Percentiles rank a stretch among this genome's conserved stretches.
These are phyloP conservation scores for Sugiyamaella pinicola DNA, from an alignment of 1,139 yeast genomes.

Conservation along the genomic window DNA sequence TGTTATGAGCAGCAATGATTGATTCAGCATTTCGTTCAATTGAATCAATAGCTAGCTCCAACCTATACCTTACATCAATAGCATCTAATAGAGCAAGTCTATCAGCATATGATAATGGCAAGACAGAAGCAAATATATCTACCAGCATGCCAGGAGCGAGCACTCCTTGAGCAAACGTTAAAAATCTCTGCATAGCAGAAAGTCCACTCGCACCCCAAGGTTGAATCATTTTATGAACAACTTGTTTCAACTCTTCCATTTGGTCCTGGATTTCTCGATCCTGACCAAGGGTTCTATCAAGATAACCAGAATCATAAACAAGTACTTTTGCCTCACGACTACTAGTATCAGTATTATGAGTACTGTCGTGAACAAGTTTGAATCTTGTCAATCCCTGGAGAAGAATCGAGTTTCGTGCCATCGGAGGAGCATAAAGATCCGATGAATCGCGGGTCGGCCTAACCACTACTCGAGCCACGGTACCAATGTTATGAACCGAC, in stretches of 20 bases:
- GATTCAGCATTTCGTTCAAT: conserved; percentile 28
- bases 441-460: conserved; percentile 16
- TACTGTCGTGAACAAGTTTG: conserved; percentile 22
- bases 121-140: conserved; percentile 43
- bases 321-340: conserved; percentile 15
- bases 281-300: conserved; percentile 12
- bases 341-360: conserved; percentile 2
- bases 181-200: conserved; percentile 30
- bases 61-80: conserved; percentile 35
- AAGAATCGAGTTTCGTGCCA: conserved; percentile 22
- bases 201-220: conserved; percentile 25
- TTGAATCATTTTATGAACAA: conserved; percentile 20
- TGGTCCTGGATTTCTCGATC: conserved; percentile 25
- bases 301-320: conserved; percentile 16
- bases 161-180: conserved; percentile 30
- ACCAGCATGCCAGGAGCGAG: conserved; percentile 40
- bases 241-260: conserved; percentile 33
- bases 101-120: conserved; percentile 41
- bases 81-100: conserved; percentile 39
- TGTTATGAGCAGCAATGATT: conserved; percentile 32
- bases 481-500: conserved; percentile 29
- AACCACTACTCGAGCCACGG: conserved; percentile 33
- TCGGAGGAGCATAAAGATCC: conserved; percentile 6
- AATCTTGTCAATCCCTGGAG: conserved; percentile 37
- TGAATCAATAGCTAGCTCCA: conserved; percentile 34